These are phyloP conservation scores for Xylaria cubensis DNA, from an alignment of 495 filamentous ascomycete genomes.

Conservation along the genomic window DNA sequence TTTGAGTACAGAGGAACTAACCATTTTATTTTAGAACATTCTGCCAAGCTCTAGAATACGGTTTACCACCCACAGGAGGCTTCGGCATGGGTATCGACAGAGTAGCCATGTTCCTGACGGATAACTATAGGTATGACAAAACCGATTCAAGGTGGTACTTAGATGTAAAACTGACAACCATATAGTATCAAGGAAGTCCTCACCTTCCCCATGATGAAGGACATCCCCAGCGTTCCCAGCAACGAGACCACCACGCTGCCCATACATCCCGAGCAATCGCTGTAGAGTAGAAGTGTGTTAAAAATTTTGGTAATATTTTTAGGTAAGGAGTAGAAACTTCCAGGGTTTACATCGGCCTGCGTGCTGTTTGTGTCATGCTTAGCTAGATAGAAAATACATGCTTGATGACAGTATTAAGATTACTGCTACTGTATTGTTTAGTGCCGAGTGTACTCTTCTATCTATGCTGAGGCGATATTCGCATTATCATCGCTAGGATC, in stretches of 20 bases:
- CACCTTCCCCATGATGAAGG: slow-evolving; percentile 76
- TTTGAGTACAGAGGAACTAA: background rate
- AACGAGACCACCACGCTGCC: slow-evolving; percentile 27
- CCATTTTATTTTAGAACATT: slow-evolving; percentile 67
- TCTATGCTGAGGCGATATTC: background rate
- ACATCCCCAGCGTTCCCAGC: slow-evolving; percentile 19
- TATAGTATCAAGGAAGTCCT: slow-evolving; percentile 87
- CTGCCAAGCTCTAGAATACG: slow-evolving; percentile 79
- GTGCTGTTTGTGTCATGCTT: background rate
- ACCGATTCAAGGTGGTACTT: slow-evolving; percentile 30
- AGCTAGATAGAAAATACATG: slow-evolving; percentile 16
- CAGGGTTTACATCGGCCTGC: slow-evolving; percentile 3
- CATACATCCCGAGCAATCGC: slow-evolving; percentile 18
- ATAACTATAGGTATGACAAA: slow-evolving; percentile 68
- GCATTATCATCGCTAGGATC: background rate
- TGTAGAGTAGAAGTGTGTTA: slow-evolving; percentile 5
- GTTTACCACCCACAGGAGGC: slow-evolving; percentile 91
- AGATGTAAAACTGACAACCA: slow-evolving; percentile 1
- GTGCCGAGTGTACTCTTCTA: background rate
- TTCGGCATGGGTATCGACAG: slow-evolving; percentile 99
- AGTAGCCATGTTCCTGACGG: slow-evolving; percentile 94
- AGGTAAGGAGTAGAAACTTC: background rate
- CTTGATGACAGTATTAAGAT: background rate
- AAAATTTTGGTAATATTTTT: background rate
- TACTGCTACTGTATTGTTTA: background rate